A percentile compares a stretch with the other conserved stretches of the same genome.
Evolutionary conservation across 768 basidiomycete species (phyloP).

Genomic region (Gelatoporia subvermispora): DNA sequence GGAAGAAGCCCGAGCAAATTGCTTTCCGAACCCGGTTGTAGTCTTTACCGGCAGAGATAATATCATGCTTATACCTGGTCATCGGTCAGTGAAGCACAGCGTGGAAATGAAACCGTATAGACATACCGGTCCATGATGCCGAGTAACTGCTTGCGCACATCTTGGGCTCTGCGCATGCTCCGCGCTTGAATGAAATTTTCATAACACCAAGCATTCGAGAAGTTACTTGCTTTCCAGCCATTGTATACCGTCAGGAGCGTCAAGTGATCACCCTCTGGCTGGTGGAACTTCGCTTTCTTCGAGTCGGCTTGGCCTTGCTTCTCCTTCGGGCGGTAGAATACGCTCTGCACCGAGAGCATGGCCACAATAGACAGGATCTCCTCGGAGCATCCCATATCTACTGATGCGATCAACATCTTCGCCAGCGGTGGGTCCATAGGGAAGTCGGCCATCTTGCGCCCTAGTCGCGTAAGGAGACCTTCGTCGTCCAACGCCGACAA

Average conservation of each 20-base stretch:
- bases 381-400: slow-evolving; percentile 96
- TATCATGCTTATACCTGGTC: slow-evolving; percentile 93
- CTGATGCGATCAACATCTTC: slow-evolving; percentile 97
- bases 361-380: slow-evolving; percentile 96
- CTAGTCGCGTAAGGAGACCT: slow-evolving; percentile 88
- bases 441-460: slow-evolving; percentile 99
- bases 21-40: slow-evolving; percentile 91
- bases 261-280: slow-evolving; percentile 95
- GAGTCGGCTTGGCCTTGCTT: slow-evolving; percentile 99
- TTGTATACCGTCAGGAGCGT: slow-evolving; percentile 94
- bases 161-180: slow-evolving; percentile 95
- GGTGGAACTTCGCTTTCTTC: slow-evolving; percentile 99
- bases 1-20: slow-evolving; percentile 96
- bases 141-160: slow-evolving; percentile 93
- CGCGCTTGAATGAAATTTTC: slow-evolving; percentile 98
- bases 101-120: not conserved
- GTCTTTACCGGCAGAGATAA: slow-evolving; percentile 87
- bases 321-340: slow-evolving; percentile 99
- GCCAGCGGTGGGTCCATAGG: slow-evolving; percentile 95
- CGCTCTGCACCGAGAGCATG: slow-evolving; percentile 94
- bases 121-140: slow-evolving; percentile 97
- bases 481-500: slow-evolving; percentile 96
- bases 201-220: slow-evolving; percentile 98
- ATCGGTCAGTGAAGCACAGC: slow-evolving; percentile 3
- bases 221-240: slow-evolving; percentile 95